These are phyloP conservation scores for Ottelia alismoides DNA, from an alignment of 106 monocot genomes.

Conservation along the genomic window DNA sequence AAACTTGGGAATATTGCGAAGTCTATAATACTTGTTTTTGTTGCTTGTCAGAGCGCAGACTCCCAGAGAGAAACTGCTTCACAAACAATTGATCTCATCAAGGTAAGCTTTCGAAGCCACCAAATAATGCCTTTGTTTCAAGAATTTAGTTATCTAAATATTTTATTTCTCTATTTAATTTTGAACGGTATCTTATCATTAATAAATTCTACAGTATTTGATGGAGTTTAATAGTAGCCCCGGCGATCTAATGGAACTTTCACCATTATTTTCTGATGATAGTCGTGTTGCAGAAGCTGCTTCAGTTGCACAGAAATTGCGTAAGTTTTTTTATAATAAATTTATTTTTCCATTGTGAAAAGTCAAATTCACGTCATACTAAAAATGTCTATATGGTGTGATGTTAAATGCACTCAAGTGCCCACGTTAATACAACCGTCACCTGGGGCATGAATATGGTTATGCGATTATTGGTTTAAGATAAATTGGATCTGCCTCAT, in stretches of 20 bases:
- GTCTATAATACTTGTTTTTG: conserved; percentile 6
- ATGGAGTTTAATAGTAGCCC: conserved; percentile 99
- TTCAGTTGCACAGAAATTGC: conserved; percentile 95
- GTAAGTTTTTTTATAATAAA: conserved; percentile 32
- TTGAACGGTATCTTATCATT: not conserved
- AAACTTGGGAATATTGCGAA: not conserved
- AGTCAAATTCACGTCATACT: no score
- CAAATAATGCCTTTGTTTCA: not conserved
- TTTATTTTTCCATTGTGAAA: no score
- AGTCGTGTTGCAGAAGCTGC: conserved; percentile 99
- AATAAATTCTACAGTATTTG: conserved; percentile 48
- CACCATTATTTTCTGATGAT: conserved; percentile 97
- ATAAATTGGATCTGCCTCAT: no score
- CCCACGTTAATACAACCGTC: no score
- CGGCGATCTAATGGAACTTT: conserved; percentile 98
- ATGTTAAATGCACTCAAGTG: no score
- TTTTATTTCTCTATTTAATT: conserved; percentile 2
- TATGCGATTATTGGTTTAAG: no score
- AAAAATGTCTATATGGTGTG: no score
- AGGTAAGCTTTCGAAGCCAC: conserved; percentile 26
- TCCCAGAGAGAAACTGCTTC: conserved; percentile 97
- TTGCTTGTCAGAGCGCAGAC: conserved; percentile 84
- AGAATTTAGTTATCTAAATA: not conserved
- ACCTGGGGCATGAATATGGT: no score
- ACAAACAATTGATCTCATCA: conserved; percentile 97